These are phyloP conservation scores for Gossypium stocksii DNA, from an alignment of 345 rosid genomes.

Conservation along the genomic window DNA sequence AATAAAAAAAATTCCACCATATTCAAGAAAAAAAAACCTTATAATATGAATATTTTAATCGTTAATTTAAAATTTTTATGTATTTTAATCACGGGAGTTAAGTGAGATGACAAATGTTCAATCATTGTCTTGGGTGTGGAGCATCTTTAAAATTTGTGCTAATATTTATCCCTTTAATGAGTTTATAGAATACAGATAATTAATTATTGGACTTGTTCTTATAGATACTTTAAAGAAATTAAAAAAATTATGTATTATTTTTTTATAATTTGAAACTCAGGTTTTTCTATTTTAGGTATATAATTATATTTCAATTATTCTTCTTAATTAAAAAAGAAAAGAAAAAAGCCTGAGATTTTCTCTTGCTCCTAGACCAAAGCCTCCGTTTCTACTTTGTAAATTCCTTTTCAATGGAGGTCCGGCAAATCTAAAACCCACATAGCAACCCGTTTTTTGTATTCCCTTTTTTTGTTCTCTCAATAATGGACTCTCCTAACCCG, in stretches of 20 bases:
- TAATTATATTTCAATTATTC: too few species aligned
- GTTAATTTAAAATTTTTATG: too few species aligned
- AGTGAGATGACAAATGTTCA: accelerated
- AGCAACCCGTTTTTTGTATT: neutral
- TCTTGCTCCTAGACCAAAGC: slow-evolving; percentile 4
- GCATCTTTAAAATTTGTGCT: too few species aligned
- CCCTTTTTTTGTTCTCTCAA: neutral
- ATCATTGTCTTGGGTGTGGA: accelerated
- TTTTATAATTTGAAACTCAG: too few species aligned
- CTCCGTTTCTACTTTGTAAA: neutral
- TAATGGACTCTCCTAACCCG: slow-evolving; percentile 43
- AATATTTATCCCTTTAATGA: accelerated
- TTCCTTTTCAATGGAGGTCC: neutral
- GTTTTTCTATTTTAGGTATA: too few species aligned
- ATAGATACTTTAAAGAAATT: accelerated
- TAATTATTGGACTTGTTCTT: accelerated
- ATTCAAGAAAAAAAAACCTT: too few species aligned
- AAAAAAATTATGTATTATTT: too few species aligned
- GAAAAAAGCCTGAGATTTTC: neutral
- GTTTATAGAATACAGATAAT: accelerated
- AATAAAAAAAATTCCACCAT: too few species aligned
- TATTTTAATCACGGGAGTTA: accelerated
- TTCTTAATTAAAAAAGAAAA: too few species aligned
- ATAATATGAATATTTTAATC: too few species aligned
- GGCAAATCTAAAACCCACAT: slow-evolving; percentile 8